Evolutionary conservation across 208 protist species (phyloP).

Genomic region (Strigomonas culicis): DNA sequence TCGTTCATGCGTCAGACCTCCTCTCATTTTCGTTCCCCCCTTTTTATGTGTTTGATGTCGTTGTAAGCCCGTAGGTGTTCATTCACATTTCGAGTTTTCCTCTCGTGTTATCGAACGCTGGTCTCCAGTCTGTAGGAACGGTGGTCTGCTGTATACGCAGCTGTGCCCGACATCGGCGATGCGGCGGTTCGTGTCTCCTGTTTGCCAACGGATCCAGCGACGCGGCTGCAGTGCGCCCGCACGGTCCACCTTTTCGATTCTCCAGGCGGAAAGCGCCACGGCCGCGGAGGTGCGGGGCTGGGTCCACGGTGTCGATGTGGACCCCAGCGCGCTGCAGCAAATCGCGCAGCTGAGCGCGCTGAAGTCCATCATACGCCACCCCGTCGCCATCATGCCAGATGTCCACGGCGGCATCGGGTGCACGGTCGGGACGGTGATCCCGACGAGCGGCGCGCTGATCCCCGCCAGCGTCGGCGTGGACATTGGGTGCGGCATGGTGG

Average conservation of each 20-base stretch:
- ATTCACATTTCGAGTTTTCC: too few species aligned
- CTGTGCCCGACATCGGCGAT: too few species aligned
- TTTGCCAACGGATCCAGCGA: too few species aligned
- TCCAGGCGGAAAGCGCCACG: conserved; percentile 11
- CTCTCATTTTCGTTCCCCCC: too few species aligned
- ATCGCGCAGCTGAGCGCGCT: conserved; percentile 47
- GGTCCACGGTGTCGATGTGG: conserved; percentile 59
- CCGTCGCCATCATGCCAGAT: conserved; percentile 87
- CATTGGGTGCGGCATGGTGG: conserved; percentile 91
- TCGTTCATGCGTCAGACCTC: too few species aligned
- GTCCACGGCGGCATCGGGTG: conserved; percentile 81
- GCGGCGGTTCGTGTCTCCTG: too few species aligned
- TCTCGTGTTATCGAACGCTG: too few species aligned
- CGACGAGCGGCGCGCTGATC: conserved; percentile 74
- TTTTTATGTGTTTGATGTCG: too few species aligned
- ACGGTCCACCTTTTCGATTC: not conserved
- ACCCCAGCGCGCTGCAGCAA: conserved; percentile 49
- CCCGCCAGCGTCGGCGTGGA: conserved; percentile 87
- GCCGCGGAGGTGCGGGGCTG: conserved; percentile 58
- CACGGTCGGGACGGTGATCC: conserved; percentile 86
- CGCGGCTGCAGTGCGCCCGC: not conserved
- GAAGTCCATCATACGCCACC: conserved; percentile 50
- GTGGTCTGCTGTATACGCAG: too few species aligned
- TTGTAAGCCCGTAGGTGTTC: too few species aligned
- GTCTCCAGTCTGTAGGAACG: too few species aligned